Base-by-base conservation (phyloP, 2,329 filamentous ascomycete genomes). In the Aspergillus sp. region DNA sequence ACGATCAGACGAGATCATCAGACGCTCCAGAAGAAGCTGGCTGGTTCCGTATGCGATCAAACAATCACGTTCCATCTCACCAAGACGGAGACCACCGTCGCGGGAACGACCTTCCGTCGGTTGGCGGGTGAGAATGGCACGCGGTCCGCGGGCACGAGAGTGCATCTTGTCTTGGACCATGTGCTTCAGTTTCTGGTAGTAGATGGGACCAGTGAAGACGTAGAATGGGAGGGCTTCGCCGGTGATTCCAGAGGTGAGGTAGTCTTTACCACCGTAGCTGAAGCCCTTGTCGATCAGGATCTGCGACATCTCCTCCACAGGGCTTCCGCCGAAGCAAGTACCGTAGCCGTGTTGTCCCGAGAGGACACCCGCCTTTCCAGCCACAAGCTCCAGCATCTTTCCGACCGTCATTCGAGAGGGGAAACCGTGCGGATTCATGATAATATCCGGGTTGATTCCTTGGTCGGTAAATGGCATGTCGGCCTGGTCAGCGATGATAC, bases 121-220 rank as follows among this genome's bases (percentile, higher is more conserved):
- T 71, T 99, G 94, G 9, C 94, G 86, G 1, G 94, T 99, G 21
- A 99, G 81, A 59, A 96, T 94, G 21, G 93, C 93, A 11, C 89
- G 83, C 0, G 94, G 95, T 0, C 95, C 95, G 13, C 91, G 87
- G 2, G 93, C 87, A 56, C 94, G 90, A 29, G 90, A 93, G 76
- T 99, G 94, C 94, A 99, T 97, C 78, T 99, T 99, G 71, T 99
- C 94, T 72, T 97, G 92, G 3, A 99, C 94, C 94, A 99, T 99
- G 81, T 99, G 94, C 82, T 99, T 99, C 60, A 99, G 84, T 61
- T 96, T 96, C 78, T 99, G 94, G 78, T 99, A 99, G 79, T 96
- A 99, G 74, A 99, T 99, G 10, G 94, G 94, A 0, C 94, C 94
- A 70, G 96, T 96, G 81, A 97, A 99, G 68, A 99, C 91, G 75